phyloP scores from a whole-genome alignment of 345 rosid species.

The Eucalyptus marginata region DNA sequence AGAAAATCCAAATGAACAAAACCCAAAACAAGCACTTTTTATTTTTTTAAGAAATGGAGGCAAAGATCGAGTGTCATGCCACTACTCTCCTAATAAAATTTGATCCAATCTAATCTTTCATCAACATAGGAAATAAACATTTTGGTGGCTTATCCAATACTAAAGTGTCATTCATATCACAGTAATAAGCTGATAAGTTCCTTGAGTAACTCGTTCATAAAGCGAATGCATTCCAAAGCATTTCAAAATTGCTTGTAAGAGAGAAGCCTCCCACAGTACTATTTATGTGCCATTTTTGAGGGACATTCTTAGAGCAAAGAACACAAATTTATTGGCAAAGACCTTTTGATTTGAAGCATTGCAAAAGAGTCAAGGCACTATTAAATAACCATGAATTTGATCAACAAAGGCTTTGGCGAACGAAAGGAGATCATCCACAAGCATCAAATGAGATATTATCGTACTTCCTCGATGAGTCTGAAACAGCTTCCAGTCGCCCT shows the following conservation, averaged over 20 bases:
- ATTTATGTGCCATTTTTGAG: not conserved
- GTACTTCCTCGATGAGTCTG: rapidly evolving
- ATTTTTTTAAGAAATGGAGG: not conserved
- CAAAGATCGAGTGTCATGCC: rapidly evolving
- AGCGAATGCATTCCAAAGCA: not conserved
- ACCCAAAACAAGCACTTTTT: not conserved
- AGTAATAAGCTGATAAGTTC: not conserved
- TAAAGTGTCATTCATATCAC: not conserved
- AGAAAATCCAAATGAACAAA: not conserved
- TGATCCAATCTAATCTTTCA: not conserved
- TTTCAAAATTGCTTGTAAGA: not conserved
- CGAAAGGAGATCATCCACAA: not conserved
- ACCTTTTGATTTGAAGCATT: not conserved
- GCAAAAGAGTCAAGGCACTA: not conserved
- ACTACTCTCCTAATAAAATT: not conserved
- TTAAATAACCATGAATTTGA: not conserved
- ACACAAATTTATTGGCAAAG: not conserved
- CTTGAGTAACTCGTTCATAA: not conserved
- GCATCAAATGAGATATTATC: not conserved
- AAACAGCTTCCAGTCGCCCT: rapidly evolving
- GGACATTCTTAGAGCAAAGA: not conserved
- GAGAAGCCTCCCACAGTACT: not conserved
- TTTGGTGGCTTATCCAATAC: not conserved
- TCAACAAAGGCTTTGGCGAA: not conserved
- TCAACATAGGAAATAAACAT: not conserved